Base-by-base conservation (phyloP, 257 asterid genomes). In the Scutellaria galericulata region DNA sequence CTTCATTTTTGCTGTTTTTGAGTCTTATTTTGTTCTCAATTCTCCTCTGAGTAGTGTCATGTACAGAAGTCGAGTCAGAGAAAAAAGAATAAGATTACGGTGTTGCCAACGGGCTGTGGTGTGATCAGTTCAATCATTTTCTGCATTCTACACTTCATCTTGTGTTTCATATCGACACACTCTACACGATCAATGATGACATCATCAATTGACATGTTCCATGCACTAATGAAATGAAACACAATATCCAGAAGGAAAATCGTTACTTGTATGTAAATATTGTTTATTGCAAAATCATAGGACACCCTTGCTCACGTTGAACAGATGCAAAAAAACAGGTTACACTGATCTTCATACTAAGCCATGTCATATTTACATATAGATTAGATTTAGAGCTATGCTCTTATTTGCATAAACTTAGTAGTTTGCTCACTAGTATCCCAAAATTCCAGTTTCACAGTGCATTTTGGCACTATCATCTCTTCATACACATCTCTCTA, bases 401-500 rank as follows among this genome's bases (percentile, higher is more conserved):
- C 40, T 46, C 52, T 52, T 73, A 54, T 53, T 67, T 62, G 54
- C 50, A 77, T 45, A n/a, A 44, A 48, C 41, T 27, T 66, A 63
- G 24, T 14, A 24, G 27, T 24, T 71, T 14, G 9, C 51, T 52
- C 4, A 41, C 68, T 24, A 24, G 27, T 24, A 1, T 24, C 27
- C 27, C 27, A 24, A 24, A 24, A 24, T 24, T 24, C 27, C 27
- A 24, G 27, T 24, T 24, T 24, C 27, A 24, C 27, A 24, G 27
- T 58, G 22, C 48, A 58, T 45, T 20, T 70, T 9, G 37, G n/a
- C 14, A 11, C 66, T 18, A 31, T 13, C 44, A 9, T 27, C 9
- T 46, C 47, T 44, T 5, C 20, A 52, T 52, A 20, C 47, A 12
- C 18, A 44, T 24, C 47, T 55, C 74, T 41, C 14, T 67, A 14